Evolutionary conservation across 2,329 filamentous ascomycete species (phyloP).

Genomic region (Venturia effusa): DNA sequence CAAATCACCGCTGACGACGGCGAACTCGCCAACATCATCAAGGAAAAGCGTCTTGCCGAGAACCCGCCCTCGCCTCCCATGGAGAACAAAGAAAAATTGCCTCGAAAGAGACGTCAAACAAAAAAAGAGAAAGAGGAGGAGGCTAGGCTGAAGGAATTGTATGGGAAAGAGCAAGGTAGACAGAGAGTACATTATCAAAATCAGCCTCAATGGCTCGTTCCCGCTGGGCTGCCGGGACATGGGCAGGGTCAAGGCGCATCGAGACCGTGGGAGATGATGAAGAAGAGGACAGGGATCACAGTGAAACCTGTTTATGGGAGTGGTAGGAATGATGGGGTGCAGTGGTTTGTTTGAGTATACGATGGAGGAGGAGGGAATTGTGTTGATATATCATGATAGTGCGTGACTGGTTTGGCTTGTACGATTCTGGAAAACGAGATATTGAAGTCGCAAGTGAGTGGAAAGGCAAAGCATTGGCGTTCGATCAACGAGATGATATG

Average conservation of each 20-base stretch:
- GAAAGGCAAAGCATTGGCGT: not conserved
- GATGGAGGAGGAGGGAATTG: not conserved
- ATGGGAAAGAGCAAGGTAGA: not conserved
- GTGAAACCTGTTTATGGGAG: not conserved
- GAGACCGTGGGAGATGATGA: not conserved
- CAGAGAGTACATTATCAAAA: conserved; percentile 2
- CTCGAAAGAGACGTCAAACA: not conserved
- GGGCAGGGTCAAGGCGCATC: not conserved
- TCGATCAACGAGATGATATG: not conserved
- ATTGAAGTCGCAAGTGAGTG: too few relatives aligned
- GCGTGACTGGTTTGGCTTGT: not conserved
- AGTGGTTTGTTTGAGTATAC: not conserved
- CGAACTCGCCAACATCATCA: conserved; percentile 8
- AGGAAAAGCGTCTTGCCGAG: not conserved
- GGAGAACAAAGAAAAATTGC: not conserved
- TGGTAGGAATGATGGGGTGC: not conserved
- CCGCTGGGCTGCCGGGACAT: not conserved
- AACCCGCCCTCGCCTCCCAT: not conserved
- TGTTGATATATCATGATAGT: not conserved
- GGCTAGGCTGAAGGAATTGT: not conserved
- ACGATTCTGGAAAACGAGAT: not conserved
- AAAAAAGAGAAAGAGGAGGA: conserved; percentile 6
- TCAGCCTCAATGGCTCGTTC: not conserved
- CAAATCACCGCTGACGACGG: conserved; percentile 8
- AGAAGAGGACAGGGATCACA: not conserved